Conservation (phyloP, 2,329 filamentous ascomycete species). For the Xylariales sp. region DNA sequence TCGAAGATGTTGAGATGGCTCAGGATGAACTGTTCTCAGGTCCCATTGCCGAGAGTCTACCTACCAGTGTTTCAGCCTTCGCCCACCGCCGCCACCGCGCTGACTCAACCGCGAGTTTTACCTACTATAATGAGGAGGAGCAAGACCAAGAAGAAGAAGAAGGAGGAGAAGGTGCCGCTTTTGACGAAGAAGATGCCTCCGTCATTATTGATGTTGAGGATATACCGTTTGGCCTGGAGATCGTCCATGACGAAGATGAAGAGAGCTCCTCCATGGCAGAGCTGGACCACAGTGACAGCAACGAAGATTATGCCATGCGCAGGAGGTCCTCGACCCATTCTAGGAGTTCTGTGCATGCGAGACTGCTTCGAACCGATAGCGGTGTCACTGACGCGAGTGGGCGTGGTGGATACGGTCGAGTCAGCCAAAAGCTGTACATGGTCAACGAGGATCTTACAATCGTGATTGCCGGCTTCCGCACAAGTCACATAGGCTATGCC, state of each 20-base stretch:
- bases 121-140: constrained; percentile 77
- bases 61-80: constrained; percentile 88
- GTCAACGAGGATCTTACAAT: constrained; percentile 90
- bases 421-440: constrained; percentile 90
- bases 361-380: constrained; percentile 69
- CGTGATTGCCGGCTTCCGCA: constrained; percentile 86
- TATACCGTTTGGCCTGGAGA: constrained; percentile 24
- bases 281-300: constrained; percentile 34
- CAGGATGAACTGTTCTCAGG: constrained; percentile 93
- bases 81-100: constrained; percentile 75
- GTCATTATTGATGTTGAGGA: constrained; percentile 25
- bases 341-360: constrained; percentile 51
- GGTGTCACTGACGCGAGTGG: constrained; percentile 63
- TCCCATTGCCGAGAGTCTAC: constrained; percentile 92
- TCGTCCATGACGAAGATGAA: constrained; percentile 23
- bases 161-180: constrained; percentile 38
- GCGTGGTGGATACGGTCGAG: constrained; percentile 52
- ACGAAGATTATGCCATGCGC: constrained; percentile 45
- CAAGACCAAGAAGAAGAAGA: too few species aligned
- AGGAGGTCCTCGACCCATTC: constrained; percentile 60
- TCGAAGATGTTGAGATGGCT: constrained; percentile 98
- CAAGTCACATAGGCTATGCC: constrained; percentile 63
- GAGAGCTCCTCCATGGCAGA: constrained; percentile 37
- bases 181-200: constrained; percentile 33
- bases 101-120: constrained; percentile 83